Conservation (phyloP, 306 rosid species). For the Parietaria judaica region DNA sequence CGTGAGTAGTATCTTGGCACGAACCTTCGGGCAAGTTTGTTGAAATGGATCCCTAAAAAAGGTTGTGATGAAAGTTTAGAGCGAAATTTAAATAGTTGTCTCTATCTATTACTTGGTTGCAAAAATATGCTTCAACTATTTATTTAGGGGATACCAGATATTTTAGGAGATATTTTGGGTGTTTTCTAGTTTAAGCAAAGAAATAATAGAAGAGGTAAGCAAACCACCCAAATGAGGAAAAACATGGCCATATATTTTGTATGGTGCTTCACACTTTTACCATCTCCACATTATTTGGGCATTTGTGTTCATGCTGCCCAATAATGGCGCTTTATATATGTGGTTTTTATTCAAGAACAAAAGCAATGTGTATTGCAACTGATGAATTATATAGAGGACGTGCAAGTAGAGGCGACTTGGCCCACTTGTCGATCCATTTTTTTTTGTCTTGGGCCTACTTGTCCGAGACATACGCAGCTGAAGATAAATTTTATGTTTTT, state of each 20-base stretch:
- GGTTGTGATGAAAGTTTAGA: no score
- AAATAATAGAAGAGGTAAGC: background rate
- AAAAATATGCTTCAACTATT: no score
- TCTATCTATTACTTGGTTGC: no score
- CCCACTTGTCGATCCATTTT: slow-evolving; percentile 16
- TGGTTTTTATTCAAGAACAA: background rate
- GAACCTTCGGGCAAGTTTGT: no score
- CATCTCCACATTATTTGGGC: slow-evolving; percentile 32
- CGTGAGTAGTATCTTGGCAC: no score
- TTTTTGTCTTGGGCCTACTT: slow-evolving; percentile 12
- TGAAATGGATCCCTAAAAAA: no score
- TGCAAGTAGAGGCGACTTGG: slow-evolving; percentile 32
- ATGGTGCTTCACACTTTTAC: background rate
- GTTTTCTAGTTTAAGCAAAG: background rate
- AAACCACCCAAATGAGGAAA: background rate
- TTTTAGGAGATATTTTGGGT: no score
- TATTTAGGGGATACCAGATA: no score
- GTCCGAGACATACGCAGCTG: slow-evolving; percentile 8
- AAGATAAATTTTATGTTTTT: slow-evolving; percentile 5
- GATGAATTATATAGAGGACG: no score
- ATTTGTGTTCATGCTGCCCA: background rate
- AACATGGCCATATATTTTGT: slow-evolving; percentile 1
- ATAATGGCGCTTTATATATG: slow-evolving; percentile 5
- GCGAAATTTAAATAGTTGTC: no score
- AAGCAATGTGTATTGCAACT: background rate